A percentile compares a stretch with the other conserved stretches of the same genome.
These are phyloP conservation scores for Penicillium riverlandense DNA, from an alignment of 495 filamentous ascomycete genomes.

Conservation along the genomic window DNA sequence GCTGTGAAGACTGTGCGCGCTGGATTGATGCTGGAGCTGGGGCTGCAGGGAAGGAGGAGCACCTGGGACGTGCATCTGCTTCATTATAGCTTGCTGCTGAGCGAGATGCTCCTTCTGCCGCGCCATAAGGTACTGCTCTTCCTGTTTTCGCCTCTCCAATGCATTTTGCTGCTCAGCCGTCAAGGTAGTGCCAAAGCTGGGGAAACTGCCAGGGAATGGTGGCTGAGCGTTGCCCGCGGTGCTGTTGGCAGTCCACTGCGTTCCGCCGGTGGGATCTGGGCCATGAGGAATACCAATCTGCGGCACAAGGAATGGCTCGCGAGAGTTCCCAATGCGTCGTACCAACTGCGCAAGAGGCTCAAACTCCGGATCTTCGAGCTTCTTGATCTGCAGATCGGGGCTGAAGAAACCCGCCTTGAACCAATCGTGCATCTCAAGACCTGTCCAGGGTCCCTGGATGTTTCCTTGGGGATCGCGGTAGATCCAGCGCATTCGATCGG, in stretches of 20 bases:
- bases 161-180: constrained; percentile 98
- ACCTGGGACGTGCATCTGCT: constrained; percentile 63
- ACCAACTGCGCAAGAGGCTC: constrained; percentile 96
- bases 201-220: constrained; percentile 91
- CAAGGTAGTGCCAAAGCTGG: constrained; percentile 93
- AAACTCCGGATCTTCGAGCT: constrained; percentile 85
- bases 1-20: constrained; percentile 90
- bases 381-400: constrained; percentile 86
- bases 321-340: constrained; percentile 90
- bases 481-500: constrained; percentile 96
- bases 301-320: constrained; percentile 94
- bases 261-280: constrained; percentile 40
- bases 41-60: constrained; percentile 41
- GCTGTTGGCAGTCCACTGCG: constrained; percentile 26
- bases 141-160: constrained; percentile 90
- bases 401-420: constrained; percentile 98
- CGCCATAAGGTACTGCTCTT: constrained; percentile 94
- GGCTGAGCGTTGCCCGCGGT: constrained; percentile 66
- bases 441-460: constrained; percentile 89
- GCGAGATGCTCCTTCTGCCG: constrained; percentile 89
- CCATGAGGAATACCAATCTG: constrained; percentile 93
- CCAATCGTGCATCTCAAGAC: constrained; percentile 99
- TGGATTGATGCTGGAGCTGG: constrained; percentile 82
- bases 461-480: constrained; percentile 91
- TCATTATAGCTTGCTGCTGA: constrained; percentile 74